Conservation (phyloP, 441 rosid genomes). For the Croton laevigatus region DNA sequence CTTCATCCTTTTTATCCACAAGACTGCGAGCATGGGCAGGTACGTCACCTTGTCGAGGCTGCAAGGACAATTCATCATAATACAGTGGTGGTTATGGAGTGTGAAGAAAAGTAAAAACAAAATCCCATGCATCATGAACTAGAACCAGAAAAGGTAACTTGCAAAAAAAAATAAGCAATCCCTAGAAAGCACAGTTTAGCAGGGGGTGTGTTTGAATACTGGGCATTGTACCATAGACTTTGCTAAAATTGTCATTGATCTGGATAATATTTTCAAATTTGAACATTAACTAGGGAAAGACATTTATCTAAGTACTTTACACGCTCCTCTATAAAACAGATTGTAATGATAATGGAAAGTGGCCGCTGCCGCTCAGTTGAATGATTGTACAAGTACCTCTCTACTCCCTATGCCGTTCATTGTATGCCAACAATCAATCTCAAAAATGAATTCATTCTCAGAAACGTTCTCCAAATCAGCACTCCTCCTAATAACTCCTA, state of each 20-base stretch:
- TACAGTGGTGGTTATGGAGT: not conserved
- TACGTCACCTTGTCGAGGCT: constrained; percentile 38
- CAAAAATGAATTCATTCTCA: constrained; percentile 54
- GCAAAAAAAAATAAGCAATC: not conserved
- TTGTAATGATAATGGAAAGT: constrained; percentile 3
- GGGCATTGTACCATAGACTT: not conserved
- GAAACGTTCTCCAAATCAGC: constrained; percentile 42
- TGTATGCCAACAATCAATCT: constrained; percentile 63
- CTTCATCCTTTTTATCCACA: constrained; percentile 18
- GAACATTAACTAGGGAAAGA: not conserved
- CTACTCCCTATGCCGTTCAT: constrained; percentile 50
- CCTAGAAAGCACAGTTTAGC: not conserved
- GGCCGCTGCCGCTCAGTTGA: constrained; percentile 3
- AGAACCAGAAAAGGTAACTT: not conserved
- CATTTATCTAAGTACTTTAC: constrained; percentile 1
- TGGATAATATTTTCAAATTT: not conserved
- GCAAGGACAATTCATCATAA: constrained; percentile 18
- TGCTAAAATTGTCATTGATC: not conserved
- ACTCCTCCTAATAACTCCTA: constrained; percentile 42
- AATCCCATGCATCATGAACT: constrained; percentile 4
- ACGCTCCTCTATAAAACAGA: constrained; percentile 2
- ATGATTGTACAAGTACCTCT: constrained; percentile 36
- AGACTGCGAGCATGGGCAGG: constrained; percentile 19
- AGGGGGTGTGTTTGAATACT: not conserved
- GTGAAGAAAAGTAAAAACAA: constrained; percentile 12